Evolutionary conservation across 371 early-diverging fungal genomes (phyloP).

Genomic region (Chytridium lagenaria): DNA sequence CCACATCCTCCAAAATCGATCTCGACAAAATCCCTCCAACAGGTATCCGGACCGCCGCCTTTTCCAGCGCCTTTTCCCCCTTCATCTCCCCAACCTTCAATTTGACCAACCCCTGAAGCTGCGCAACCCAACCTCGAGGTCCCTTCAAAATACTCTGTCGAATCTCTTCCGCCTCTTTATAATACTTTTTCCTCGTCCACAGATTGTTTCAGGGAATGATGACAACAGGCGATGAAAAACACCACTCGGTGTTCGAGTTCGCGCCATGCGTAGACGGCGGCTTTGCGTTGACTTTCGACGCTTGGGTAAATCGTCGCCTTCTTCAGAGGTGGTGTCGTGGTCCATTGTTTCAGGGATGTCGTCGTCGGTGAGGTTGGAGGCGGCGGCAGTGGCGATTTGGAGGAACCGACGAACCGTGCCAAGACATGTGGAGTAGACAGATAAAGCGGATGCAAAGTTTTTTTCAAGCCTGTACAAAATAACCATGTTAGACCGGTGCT

Average conservation of each 20-base stretch:
- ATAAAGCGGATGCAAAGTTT: conserved; percentile 24
- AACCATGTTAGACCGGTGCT: not conserved
- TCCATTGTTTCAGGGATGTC: not conserved
- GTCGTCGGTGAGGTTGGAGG: too few relatives aligned
- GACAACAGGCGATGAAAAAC: conserved; percentile 67
- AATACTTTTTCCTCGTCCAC: conserved; percentile 46
- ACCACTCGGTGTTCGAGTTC: conserved; percentile 64
- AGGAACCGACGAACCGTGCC: too few relatives aligned
- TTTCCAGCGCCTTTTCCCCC: not conserved
- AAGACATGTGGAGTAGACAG: conserved; percentile 26
- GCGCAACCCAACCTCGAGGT: not conserved
- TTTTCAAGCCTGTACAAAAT: conserved; percentile 18
- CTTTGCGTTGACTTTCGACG: not conserved
- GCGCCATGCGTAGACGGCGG: conserved; percentile 44
- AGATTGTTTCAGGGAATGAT: conserved; percentile 49
- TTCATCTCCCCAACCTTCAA: not conserved
- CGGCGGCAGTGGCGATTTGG: not conserved
- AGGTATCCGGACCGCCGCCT: not conserved
- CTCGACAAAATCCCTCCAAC: conserved; percentile 38
- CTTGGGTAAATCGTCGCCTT: too few relatives aligned
- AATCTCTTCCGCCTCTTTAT: conserved; percentile 57
- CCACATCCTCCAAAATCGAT: conserved; percentile 38
- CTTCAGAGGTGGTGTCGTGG: too few relatives aligned
- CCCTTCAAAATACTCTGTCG: conserved; percentile 6
- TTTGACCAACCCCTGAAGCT: not conserved